phyloP scores from a whole-genome alignment of 768 basidiomycete species.

The Trametes elegans region DNA sequence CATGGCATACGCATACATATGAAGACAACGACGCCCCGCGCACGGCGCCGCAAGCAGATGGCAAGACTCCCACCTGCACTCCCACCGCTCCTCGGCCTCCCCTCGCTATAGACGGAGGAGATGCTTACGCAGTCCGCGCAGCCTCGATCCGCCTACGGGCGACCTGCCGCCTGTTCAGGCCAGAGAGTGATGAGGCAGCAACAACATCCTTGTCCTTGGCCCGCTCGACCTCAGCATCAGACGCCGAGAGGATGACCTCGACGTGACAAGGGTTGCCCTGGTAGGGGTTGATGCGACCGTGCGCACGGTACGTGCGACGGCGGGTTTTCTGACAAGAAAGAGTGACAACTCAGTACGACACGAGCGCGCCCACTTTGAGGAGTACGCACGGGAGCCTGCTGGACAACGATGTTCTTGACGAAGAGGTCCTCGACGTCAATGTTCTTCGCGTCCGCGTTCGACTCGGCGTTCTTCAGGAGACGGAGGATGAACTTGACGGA shows the following conservation, averaged over 20 bases:
- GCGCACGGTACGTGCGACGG: constrained; percentile 98
- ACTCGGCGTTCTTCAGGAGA: constrained; percentile 97
- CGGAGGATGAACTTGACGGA: constrained; percentile 93
- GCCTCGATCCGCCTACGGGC: constrained; percentile 89
- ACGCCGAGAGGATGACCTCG: constrained; percentile 85
- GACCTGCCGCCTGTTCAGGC: constrained; percentile 82
- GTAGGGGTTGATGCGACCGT: constrained; percentile 98
- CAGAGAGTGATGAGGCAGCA: constrained; percentile 48
- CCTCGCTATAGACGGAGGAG: not conserved
- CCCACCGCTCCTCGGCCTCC: constrained; percentile 11
- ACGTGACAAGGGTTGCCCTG: constrained; percentile 97
- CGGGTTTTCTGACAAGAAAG: constrained; percentile 78
- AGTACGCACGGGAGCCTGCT: constrained; percentile 90
- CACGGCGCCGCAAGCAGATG: constrained; percentile 18
- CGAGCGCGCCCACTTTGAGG: not conserved
- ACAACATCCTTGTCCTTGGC: constrained; percentile 76
- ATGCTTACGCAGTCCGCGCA: constrained; percentile 41
- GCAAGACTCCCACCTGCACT: constrained; percentile 17
- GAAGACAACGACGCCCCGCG: constrained; percentile 23
- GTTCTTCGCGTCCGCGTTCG: constrained; percentile 98
- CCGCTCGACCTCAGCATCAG: constrained; percentile 85
- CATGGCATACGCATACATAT: constrained; percentile 33
- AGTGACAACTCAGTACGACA: not conserved
- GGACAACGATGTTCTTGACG: constrained; percentile 97
- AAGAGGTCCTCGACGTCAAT: constrained; percentile 87